Evolutionary conservation across 495 filamentous ascomycete genomes (phyloP), one percentile per base, ranked within the genome.

Genomic region (Aspergillus sclerotiicarbonarius): DNA sequence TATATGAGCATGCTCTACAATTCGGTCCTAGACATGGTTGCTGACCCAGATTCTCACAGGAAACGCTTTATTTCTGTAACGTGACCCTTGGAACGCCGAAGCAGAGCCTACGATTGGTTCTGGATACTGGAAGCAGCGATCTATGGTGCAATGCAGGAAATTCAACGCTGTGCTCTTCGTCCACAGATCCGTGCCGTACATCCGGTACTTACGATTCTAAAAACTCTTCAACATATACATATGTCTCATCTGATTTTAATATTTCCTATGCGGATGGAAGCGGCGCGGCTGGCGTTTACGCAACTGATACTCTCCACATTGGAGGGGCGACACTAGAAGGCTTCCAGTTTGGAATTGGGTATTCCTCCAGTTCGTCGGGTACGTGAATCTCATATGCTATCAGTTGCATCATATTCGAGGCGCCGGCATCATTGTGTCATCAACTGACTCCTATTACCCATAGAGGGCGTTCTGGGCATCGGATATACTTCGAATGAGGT

Each of bases 251-350:
- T 61, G 81, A 89, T 61, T 98, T 98, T 76, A 89, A 93, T 63
- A 97, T 98, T 56, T 85, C 84, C 8, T 98, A 98, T 67, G 90
- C 90, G 25, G 94, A 98, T 71, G 89, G 89, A 45, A 87, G 89
- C 1, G 89, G 84, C 35, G 90, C 93, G 0, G 63, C 68, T 6
- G 94, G 94, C 8, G 91, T 93, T 65, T 97, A 97, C 71, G 90
- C 84, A 9, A 86, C 82, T 2, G 94, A 98, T 67, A 88, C 81
- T 1, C 71, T 98, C 52, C 71, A 70, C 5, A 83, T 98, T 58
- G 90, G 86, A 1, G 80, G 77, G 25, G 69, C 76, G 39, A 83
- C 67, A 13, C 64, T 98, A 43, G 71, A 77, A 37, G 70, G 76
- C 44, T 79, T 96, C 43, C 91, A 96, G 68, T 94, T 98, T 69